These are phyloP conservation scores for Tylopilus rubrobrunneus DNA, from an alignment of 768 basidiomycete species.

Conservation along the genomic window DNA sequence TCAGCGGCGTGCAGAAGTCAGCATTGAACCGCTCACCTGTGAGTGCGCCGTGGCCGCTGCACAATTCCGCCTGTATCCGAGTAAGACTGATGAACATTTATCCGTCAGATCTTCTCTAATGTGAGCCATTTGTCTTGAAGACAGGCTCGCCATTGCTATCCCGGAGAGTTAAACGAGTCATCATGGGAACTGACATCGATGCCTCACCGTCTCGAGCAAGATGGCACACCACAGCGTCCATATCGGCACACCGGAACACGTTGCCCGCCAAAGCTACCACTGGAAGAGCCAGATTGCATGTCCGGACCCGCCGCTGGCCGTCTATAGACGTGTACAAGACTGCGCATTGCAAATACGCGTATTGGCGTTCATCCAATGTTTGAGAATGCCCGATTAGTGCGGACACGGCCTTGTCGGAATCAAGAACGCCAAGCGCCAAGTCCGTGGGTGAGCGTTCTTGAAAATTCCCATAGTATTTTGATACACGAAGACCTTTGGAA, in stretches of 20 bases:
- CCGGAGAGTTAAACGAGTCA: background rate
- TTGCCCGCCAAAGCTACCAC: constrained; percentile 83
- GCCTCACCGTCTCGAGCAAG: constrained; percentile 73
- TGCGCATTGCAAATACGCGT: constrained; percentile 83
- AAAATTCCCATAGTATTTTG: constrained; percentile 72
- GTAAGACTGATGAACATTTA: constrained; percentile 71
- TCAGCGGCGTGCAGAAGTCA: constrained; percentile 5
- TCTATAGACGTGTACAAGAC: constrained; percentile 75
- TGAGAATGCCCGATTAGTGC: constrained; percentile 71
- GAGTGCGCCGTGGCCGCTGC: constrained; percentile 71
- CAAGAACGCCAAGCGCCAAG: constrained; percentile 72
- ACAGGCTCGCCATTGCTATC: constrained; percentile 66
- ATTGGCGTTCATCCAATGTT: constrained; percentile 62
- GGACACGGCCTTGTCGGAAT: constrained; percentile 77
- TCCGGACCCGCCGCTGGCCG: constrained; percentile 81
- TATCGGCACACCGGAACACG: constrained; percentile 87
- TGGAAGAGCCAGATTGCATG: constrained; percentile 80
- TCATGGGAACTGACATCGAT: constrained; percentile 2
- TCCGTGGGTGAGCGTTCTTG: constrained; percentile 64
- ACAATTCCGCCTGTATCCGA: constrained; percentile 87
- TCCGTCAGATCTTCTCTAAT: constrained; percentile 86
- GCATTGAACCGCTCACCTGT: constrained; percentile 52
- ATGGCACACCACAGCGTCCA: constrained; percentile 76
- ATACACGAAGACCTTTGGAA: constrained; percentile 55
- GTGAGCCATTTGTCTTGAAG: constrained; percentile 56